Conservation (phyloP, 352 stramenopile species). For the Plasmopara muralis region DNA sequence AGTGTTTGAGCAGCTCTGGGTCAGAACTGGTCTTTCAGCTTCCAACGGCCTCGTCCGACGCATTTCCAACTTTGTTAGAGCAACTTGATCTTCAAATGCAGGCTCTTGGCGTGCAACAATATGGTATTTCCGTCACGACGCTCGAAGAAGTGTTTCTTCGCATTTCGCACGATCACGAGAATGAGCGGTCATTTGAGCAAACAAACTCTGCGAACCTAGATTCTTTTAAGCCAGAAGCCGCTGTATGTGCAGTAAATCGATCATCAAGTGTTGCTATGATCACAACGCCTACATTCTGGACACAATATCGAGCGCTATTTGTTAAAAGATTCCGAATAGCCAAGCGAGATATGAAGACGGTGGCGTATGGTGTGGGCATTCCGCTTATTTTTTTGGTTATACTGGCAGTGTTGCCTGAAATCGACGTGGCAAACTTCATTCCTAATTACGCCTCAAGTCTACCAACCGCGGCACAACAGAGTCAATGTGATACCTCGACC, state of each 20-base stretch:
- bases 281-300: constrained; percentile 24
- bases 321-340: constrained; percentile 59
- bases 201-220: background rate
- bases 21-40: constrained; percentile 95
- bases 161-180: constrained; percentile 46
- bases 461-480: constrained; percentile 19
- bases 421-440: constrained; percentile 50
- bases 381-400: constrained; percentile 56
- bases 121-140: constrained; percentile 97
- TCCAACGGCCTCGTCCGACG: constrained; percentile 57
- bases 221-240: background rate
- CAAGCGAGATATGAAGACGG: constrained; percentile 52
- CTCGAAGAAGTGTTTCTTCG: constrained; percentile 98
- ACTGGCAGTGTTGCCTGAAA: constrained; percentile 40
- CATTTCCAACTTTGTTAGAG: constrained; percentile 89
- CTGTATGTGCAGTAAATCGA: background rate
- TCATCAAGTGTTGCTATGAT: constrained; percentile 4
- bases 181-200: constrained; percentile 6
- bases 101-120: constrained; percentile 69
- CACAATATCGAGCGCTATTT: constrained; percentile 39
- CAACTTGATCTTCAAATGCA: constrained; percentile 50
- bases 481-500: constrained; percentile 19
- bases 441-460: constrained; percentile 20
- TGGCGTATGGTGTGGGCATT: constrained; percentile 48
- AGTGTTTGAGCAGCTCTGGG: constrained; percentile 87